Evolutionary conservation across 148 eudicot genomes (phyloP).

Genomic region (Amaranthus palmeri): DNA sequence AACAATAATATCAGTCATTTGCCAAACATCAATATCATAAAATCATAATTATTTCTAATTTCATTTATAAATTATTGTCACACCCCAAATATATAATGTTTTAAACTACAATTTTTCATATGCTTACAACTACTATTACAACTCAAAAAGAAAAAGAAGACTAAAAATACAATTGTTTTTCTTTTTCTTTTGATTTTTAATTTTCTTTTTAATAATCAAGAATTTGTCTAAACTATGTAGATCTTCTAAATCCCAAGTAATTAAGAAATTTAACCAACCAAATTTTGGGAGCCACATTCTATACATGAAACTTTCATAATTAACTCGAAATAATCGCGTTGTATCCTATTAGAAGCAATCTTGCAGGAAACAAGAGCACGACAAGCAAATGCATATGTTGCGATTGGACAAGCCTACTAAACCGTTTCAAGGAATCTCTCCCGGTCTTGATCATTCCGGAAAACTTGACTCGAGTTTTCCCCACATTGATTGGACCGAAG

Average conservation of each 20-base stretch:
- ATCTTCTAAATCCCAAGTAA: conserved; percentile 28
- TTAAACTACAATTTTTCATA: background rate
- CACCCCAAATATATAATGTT: background rate
- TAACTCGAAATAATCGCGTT: conserved; percentile 29
- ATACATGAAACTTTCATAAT: conserved; percentile 16
- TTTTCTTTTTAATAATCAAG: background rate
- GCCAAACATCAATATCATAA: no score
- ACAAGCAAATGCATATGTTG: conserved; percentile 80
- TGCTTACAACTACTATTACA: conserved; percentile 2
- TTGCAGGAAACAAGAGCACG: conserved; percentile 61
- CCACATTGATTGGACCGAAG: conserved; percentile 25
- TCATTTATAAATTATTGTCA: no score
- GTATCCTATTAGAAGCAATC: conserved; percentile 49
- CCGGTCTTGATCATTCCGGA: conserved; percentile 50
- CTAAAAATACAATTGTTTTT: background rate
- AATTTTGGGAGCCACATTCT: background rate
- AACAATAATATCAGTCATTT: no score
- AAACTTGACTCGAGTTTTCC: conserved; percentile 37
- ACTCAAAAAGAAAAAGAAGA: background rate
- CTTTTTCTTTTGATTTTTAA: background rate
- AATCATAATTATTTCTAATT: no score
- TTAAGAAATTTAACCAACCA: conserved; percentile 27
- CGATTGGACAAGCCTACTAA: conserved; percentile 66
- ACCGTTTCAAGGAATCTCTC: conserved; percentile 58
- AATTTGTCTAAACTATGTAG: conserved; percentile 14